Evolutionary conservation across 345 rosid genomes (phyloP), one percentile per base, ranked within the genome.

Genomic region (Toxicodendron radicans): DNA sequence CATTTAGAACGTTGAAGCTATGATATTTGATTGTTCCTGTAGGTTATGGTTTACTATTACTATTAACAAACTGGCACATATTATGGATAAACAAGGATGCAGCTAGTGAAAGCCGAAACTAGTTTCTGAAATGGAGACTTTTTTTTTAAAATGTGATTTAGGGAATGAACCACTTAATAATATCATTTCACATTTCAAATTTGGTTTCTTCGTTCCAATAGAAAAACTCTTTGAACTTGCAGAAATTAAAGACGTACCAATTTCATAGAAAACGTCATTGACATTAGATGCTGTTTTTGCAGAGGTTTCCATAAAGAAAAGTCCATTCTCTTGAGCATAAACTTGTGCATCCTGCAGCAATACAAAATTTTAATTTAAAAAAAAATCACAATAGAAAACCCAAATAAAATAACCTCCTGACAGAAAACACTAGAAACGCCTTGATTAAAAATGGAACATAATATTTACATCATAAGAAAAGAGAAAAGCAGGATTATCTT

Each of bases 291-390:
- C 97, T 38, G 97, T 91, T 84, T 95, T 95, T 3, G 99, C 99
- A 43, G 99, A 95, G 58, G 98, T 93, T 84, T 95, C 99, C 93
- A 90, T 88, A 79, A 93, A 95, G 91, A 95, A 95, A 72, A 95
- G 96, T 54, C 88, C 86, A 69, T 91, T 86, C 77, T 95, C 99
- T 58, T 89, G 87, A 17, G 98, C 97, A 88, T 89, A 95, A 23
- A 79, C 70, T 80, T 91, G 85, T 30, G 99, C 98, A 74, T 91
- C 99, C 99, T 95, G 87, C 81, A 77, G 41, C 23, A 20, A 62
- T 20, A 45, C 1, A n/a, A 43, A 33, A 43, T 27, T 20, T 56
- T 32, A 9, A 16, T 46, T 23, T n/a, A 8, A 11, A 43, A 11
- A 43, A 38, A 61, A 23, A 61, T 12, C 51, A 41, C 30, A 48